Evolutionary conservation across 164 flowering plant genomes (phyloP).

Genomic region (Vitis rupestris): DNA sequence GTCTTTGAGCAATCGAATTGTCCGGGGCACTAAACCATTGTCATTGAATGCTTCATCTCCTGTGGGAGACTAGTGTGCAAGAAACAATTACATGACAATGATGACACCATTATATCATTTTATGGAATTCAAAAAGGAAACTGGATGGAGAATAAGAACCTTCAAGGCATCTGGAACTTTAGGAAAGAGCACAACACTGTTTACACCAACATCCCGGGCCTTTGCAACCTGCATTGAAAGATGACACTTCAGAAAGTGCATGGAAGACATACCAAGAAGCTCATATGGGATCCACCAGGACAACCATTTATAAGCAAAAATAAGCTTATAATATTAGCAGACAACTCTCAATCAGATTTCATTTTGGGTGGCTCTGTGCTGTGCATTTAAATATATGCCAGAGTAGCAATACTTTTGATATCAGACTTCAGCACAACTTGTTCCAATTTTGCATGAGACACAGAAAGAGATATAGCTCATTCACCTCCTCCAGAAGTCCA

Average conservation of each 20-base stretch:
- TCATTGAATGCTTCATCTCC: constrained; percentile 98
- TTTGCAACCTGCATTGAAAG: constrained; percentile 59
- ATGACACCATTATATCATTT: constrained; percentile 2
- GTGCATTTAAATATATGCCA: neutral
- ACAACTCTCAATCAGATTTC: too few species aligned
- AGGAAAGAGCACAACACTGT: constrained; percentile 90
- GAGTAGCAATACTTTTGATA: neutral
- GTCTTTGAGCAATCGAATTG: constrained; percentile 84
- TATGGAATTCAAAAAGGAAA: constrained; percentile 1
- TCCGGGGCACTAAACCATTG: constrained; percentile 80
- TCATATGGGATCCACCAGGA: too few species aligned
- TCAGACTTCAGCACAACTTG: neutral
- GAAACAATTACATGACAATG: constrained; percentile 4
- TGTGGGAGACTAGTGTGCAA: constrained; percentile 61
- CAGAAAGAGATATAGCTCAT: constrained; percentile 2
- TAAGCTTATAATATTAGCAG: too few species aligned
- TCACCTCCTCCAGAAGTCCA: constrained; percentile 93
- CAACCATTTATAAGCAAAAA: too few species aligned
- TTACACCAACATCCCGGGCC: constrained; percentile 94
- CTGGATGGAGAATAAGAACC: constrained; percentile 37
- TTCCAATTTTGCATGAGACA: neutral
- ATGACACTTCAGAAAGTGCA: neutral
- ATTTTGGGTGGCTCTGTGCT: too few species aligned
- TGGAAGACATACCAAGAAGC: too few species aligned
- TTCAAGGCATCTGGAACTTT: constrained; percentile 95